Conservation (phyloP, 129 eudicot genomes). For the Centella asiatica region DNA sequence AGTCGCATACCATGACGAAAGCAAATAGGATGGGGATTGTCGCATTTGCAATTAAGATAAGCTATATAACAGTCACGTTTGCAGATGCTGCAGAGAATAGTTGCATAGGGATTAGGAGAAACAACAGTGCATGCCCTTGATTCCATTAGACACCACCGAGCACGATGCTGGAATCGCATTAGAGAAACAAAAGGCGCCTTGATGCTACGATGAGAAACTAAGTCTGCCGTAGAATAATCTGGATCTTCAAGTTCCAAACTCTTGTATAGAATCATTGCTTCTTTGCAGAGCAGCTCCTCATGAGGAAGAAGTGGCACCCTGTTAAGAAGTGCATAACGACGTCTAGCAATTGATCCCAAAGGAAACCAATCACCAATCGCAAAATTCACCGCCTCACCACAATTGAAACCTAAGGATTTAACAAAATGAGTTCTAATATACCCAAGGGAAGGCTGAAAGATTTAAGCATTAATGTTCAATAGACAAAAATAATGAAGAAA, state of each 20-base stretch:
- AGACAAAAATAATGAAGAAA: background rate
- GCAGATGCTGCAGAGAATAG: slow-evolving; percentile 87
- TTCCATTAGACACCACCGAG: slow-evolving; percentile 72
- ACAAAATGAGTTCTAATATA: background rate
- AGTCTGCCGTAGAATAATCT: slow-evolving; percentile 36
- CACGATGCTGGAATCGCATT: slow-evolving; percentile 77
- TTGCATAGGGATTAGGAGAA: slow-evolving; percentile 57
- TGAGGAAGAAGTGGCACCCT: slow-evolving; percentile 86
- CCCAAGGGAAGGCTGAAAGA: background rate
- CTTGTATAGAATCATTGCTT: slow-evolving; percentile 63
- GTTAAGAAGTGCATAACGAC: slow-evolving; percentile 74
- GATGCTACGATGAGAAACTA: slow-evolving; percentile 33
- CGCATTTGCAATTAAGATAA: slow-evolving; percentile 71
- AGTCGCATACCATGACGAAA: slow-evolving; percentile 77
- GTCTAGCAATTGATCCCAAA: slow-evolving; percentile 78
- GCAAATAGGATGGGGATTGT: slow-evolving; percentile 68
- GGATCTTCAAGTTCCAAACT: slow-evolving; percentile 38
- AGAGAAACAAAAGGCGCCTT: slow-evolving; percentile 63
- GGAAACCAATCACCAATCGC: slow-evolving; percentile 95
- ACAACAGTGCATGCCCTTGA: slow-evolving; percentile 39
- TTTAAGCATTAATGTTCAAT: background rate
- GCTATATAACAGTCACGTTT: slow-evolving; percentile 90
- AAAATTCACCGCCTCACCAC: slow-evolving; percentile 97
- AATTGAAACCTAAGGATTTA: slow-evolving; percentile 60
- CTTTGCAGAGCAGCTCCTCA: slow-evolving; percentile 96